Base-by-base conservation (phyloP, 2,329 filamentous ascomycete species). In the Fusarium duplospermum region DNA sequence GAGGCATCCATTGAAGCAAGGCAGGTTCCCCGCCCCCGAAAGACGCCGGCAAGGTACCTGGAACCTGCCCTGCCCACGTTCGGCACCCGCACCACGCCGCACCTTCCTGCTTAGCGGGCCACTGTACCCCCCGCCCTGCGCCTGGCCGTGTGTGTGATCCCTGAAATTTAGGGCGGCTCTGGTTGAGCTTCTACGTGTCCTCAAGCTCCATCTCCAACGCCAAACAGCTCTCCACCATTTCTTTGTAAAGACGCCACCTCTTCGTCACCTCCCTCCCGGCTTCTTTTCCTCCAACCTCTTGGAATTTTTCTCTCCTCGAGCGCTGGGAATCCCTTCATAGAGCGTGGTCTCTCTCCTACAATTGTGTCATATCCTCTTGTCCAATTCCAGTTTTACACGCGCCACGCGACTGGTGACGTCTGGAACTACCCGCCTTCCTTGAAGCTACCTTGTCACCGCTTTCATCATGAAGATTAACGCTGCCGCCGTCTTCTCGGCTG, bases 381-480 rank as follows among this genome's bases (percentile, higher is more conserved):
- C 57, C 65, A 58, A 45, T 59, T 61, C 38, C 62, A 29, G 36
- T 10, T 35, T 27, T 47, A 29, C 54, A 64, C 71, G 74, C 69
- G 68, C 73, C 72, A 73, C 70, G 72, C 74, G 76, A 76, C 72
- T 60, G 62, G 76, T 77, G 71, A 74, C 71, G 64, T 62, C 22
- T 71, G 69, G 61, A 58, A 64, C 29, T 52, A 29, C 47, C 24
- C 47, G 47, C 67, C 60, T 20, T 42, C 58, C 62, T 16, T 56
- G 56, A 62, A 76, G 62, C 72, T 76, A 74, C 62, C 31, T 65
- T 60, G 68, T 74, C 82, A 95, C 95, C 92, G 69, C 71, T 58
- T 63, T 62, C 88, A 91, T 81, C 82, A 97, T 97, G 94, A 94
- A 93, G 91, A 91, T 97, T 86, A 93, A 93, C 86, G 88, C 93